Evolutionary conservation across 345 rosid genomes (phyloP).

Genomic region (thale cress (Arabidopsis thaliana)): TAIR10.1 NC_003071.7:16943501-16944000

Average conservation of each 20-base stretch:
- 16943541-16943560: not conserved
- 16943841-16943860: too few relatives aligned
- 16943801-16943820: too few relatives aligned
- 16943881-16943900: too few relatives aligned
- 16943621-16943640: not conserved
- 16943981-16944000: not conserved
- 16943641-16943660: not conserved
- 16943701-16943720: not conserved
- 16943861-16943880: too few relatives aligned
- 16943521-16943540: not conserved
- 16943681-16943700: not conserved
- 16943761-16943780: not conserved
- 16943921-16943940: conserved; percentile 3
- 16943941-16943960: not conserved
- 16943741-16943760: not conserved
- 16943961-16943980: too few relatives aligned
- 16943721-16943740: not conserved
- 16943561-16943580: not conserved
- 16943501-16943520: too few relatives aligned
- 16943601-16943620: not conserved
- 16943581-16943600: not conserved
- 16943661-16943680: not conserved
- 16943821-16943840: too few relatives aligned
- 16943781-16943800: not conserved
- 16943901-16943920: not conserved